Percentiles rank a stretch among this genome's conserved stretches.
phyloP scores from a whole-genome alignment of 1,284 basidiomycete genomes.

The Meripilus lineatus region DNA sequence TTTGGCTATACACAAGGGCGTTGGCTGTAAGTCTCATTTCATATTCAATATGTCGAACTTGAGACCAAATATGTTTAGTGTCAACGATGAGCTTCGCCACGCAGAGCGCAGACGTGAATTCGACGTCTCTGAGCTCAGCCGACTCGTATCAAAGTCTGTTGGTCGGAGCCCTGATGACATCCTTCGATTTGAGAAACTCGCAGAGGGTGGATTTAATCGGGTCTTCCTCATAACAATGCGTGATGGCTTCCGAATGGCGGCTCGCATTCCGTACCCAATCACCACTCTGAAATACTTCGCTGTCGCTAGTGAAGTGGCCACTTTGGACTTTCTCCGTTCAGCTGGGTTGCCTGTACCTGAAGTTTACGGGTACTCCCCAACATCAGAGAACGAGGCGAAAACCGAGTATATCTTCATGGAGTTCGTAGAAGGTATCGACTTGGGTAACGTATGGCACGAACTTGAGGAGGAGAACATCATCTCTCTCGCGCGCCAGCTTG shows the following conservation, averaged over 20 bases:
- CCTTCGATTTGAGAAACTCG: constrained; percentile 34
- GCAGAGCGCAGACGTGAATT: constrained; percentile 39
- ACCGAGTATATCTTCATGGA: constrained; percentile 35
- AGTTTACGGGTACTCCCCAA: not conserved
- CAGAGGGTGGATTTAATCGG: constrained; percentile 41
- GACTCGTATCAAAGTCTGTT: constrained; percentile 43
- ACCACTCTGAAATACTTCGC: not conserved
- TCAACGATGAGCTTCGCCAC: constrained; percentile 40
- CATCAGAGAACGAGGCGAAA: not conserved
- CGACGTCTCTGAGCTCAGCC: constrained; percentile 36
- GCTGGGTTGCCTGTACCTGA: not conserved
- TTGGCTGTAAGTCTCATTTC: constrained; percentile 37
- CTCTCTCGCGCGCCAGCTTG: constrained; percentile 5
- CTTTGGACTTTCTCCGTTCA: constrained; percentile 3
- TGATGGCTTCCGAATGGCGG: constrained; percentile 39
- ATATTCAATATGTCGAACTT: constrained; percentile 23
- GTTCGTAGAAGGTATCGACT: constrained; percentile 34
- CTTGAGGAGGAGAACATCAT: constrained; percentile 17
- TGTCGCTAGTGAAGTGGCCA: not conserved
- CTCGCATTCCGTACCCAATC: constrained; percentile 43
- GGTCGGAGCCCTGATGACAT: constrained; percentile 30
- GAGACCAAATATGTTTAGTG: constrained; percentile 27
- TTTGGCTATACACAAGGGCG: constrained; percentile 39
- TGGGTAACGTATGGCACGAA: constrained; percentile 37
- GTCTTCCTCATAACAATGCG: constrained; percentile 42